phyloP scores from a whole-genome alignment of 1,284 basidiomycete genomes.

The Heterobasidion parviporum region DNA sequence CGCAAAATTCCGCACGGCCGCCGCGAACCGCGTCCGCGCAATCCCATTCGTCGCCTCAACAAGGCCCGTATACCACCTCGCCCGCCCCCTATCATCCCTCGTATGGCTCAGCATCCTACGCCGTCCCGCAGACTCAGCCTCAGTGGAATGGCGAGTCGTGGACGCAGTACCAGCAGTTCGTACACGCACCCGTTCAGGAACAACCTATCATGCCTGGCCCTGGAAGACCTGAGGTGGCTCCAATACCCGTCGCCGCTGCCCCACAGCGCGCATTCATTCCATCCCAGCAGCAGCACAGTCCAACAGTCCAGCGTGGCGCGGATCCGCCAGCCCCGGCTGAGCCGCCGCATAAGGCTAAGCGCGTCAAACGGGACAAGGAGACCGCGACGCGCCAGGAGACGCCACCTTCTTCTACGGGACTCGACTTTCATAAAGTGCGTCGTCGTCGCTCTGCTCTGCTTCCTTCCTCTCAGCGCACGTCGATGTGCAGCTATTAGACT shows the following conservation, averaged over 20 bases:
- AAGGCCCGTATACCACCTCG: constrained; percentile 20
- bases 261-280: constrained; percentile 8
- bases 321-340: constrained; percentile 7
- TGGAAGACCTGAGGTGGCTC: constrained; percentile 1
- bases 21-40: constrained; percentile 29
- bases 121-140: constrained; percentile 22
- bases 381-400: constrained; percentile 6
- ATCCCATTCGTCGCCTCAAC: constrained; percentile 26
- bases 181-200: constrained; percentile 18
- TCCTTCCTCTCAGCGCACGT: constrained; percentile 10
- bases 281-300: constrained; percentile 4
- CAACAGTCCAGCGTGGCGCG: constrained; percentile 6
- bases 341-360: constrained; percentile 13
- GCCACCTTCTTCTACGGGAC: constrained; percentile 14
- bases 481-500: constrained; percentile 31
- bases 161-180: constrained; percentile 19
- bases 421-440: constrained; percentile 49
- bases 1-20: constrained; percentile 25
- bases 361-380: constrained; percentile 13
- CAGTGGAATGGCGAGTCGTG: constrained; percentile 26
- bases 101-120: constrained; percentile 24
- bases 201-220: constrained; percentile 17
- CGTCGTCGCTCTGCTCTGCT: constrained; percentile 1
- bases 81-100: constrained; percentile 17
- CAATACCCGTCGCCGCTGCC: not conserved